Conservation (phyloP, 2,329 filamentous ascomycete species). For the Trichoderma endophyticum region DNA sequence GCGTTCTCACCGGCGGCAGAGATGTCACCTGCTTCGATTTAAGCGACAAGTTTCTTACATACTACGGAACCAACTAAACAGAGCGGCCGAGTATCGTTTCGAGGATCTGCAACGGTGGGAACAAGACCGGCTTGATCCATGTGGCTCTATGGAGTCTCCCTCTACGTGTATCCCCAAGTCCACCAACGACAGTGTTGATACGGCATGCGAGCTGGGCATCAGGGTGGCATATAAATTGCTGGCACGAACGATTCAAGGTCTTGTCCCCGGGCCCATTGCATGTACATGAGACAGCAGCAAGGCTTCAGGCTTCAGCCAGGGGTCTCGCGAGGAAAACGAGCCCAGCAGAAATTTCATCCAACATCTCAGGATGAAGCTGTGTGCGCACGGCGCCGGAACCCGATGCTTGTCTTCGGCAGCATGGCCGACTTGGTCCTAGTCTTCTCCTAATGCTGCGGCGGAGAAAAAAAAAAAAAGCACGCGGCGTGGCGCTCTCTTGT, state of each 20-base stretch:
- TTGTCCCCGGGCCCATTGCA: background rate
- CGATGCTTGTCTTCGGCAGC: slow-evolving; percentile 2
- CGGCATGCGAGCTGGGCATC: background rate
- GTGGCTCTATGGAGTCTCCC: background rate
- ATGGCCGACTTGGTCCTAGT: slow-evolving; percentile 11
- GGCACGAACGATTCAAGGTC: background rate
- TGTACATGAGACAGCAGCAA: slow-evolving; percentile 5
- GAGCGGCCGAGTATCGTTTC: background rate
- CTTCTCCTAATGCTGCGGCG: background rate
- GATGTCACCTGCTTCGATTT: background rate
- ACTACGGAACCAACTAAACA: background rate
- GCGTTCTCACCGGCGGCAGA: background rate
- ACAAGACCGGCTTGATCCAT: background rate
- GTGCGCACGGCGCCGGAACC: background rate
- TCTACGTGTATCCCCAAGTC: background rate
- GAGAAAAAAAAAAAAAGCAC: slow-evolving; percentile 13
- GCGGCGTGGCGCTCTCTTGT: slow-evolving; percentile 5
- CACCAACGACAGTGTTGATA: background rate
- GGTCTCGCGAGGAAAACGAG: background rate
- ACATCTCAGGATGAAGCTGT: background rate
- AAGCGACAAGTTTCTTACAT: background rate
- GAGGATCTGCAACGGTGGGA: background rate
- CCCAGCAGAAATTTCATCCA: background rate
- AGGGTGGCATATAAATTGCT: background rate
- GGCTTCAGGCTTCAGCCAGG: background rate